Evolutionary conservation across 2,329 filamentous ascomycete species (phyloP).

Genomic region (Arachnopeziza araneosa): DNA sequence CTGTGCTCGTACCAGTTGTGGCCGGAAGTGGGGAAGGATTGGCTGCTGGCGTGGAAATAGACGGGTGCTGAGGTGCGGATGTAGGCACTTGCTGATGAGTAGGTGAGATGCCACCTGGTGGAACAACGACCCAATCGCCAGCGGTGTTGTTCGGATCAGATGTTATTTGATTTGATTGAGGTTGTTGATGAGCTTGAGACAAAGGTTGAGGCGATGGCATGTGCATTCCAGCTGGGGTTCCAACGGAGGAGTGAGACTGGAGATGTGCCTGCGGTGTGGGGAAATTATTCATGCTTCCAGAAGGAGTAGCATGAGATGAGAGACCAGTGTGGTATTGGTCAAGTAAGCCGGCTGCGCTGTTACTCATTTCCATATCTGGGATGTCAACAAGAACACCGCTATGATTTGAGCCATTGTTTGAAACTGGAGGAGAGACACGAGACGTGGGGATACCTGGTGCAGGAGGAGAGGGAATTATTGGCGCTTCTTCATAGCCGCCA

Average conservation of each 20-base stretch:
- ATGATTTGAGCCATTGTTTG: constrained; percentile 49
- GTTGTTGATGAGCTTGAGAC: constrained; percentile 17
- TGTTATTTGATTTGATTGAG: constrained; percentile 6
- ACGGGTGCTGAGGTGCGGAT: constrained; percentile 2
- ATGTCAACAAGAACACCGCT: constrained; percentile 51
- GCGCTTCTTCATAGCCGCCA: constrained; percentile 62
- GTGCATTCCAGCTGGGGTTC: constrained; percentile 44
- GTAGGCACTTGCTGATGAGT: constrained; percentile 10
- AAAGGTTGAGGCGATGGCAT: constrained; percentile 40
- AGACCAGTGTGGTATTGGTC: constrained; percentile 63
- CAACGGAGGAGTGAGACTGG: constrained; percentile 53
- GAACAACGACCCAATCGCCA: constrained; percentile 72
- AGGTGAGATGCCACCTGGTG: constrained; percentile 50
- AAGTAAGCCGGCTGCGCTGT: constrained; percentile 56
- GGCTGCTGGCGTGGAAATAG: constrained; percentile 1
- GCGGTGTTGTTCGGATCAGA: constrained; percentile 39
- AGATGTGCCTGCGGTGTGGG: constrained; percentile 54
- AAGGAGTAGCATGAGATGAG: constrained; percentile 53
- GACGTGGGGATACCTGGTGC: constrained; percentile 14
- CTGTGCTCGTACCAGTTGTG: constrained; percentile 7
- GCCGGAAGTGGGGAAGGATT: constrained; percentile 7
- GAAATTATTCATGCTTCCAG: constrained; percentile 34
- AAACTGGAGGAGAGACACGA: constrained; percentile 46
- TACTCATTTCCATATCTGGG: constrained; percentile 59
- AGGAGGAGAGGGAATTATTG: constrained; percentile 23